A percentile compares a stretch with the other conserved stretches of the same genome.
Evolutionary conservation across 345 rosid species (phyloP).

Genomic region (Diplotaxis tenuifolia): DNA sequence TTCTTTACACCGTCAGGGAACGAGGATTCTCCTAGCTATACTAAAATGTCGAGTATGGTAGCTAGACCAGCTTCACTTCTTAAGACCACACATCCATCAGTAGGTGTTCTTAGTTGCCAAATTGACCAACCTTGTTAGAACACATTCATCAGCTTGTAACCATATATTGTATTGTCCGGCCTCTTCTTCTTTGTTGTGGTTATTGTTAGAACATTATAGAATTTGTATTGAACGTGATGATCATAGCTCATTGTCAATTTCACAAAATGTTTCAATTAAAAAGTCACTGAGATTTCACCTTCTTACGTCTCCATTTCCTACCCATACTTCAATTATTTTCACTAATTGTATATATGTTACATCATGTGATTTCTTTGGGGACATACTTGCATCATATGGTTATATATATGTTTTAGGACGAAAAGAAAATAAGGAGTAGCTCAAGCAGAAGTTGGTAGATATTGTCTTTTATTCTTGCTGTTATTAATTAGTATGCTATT

Average conservation of each 20-base stretch:
- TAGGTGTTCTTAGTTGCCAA: conserved; percentile 52
- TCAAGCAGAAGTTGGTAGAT: background rate
- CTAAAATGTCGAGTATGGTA: conserved; percentile 61
- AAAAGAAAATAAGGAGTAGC: background rate
- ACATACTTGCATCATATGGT: too few relatives aligned
- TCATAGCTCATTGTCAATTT: conserved; percentile 1
- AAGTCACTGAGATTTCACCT: background rate
- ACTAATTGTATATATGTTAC: background rate
- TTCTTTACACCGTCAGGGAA: conserved; percentile 56
- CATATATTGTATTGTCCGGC: background rate
- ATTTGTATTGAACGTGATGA: background rate
- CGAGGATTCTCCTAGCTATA: conserved; percentile 50
- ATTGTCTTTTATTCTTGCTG: background rate
- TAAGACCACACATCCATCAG: conserved; percentile 34
- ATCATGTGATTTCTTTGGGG: too few relatives aligned
- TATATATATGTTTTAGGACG: background rate
- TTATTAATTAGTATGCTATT: background rate
- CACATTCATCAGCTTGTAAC: conserved; percentile 4
- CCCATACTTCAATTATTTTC: background rate
- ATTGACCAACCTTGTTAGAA: conserved; percentile 48
- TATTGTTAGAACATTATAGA: background rate
- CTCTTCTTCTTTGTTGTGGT: background rate
- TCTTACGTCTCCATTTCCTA: background rate
- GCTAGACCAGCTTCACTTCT: conserved; percentile 62
- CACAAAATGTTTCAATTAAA: background rate